Evolutionary conservation across 805 yeast species (phyloP), one percentile per base, ranked within the genome.

Genomic region (Isabelozyma heimii): DNA sequence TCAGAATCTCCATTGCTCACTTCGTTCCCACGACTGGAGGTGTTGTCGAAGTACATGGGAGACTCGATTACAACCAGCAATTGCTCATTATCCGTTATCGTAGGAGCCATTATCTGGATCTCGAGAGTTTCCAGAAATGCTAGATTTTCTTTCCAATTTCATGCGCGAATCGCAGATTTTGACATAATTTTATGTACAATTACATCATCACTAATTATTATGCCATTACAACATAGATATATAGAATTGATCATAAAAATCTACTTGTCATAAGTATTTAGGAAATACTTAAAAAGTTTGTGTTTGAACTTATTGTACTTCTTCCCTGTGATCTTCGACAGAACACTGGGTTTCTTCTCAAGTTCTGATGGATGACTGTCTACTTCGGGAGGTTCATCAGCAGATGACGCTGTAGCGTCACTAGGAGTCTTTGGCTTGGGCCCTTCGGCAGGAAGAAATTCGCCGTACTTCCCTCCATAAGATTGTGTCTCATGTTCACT

Each of bases 281-380:
- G 56, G 46, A 71, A 71, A 45, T 63, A 66, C 52, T 69, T 70
- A 54, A 61, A 61, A 10, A 62, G 45, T 40, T 52, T 61, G 15
- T 52, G 56, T 38, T 55, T 61, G 33, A 62, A 57, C 43, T 55
- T 42, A 24, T 27, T 26, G 7, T 27, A 15, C 37, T 42, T 42
- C 20, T 42, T 42, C 17, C 30, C 30, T 10, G 17, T 12, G 40
- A 17, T 38, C 40, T 38, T 38, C 4, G 40, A 38, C 35, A 30
- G 35, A 30, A 30, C n/a, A 30, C n/a, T 30, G n/a, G 35, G 35
- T 13, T 30, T 30, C 35, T 30, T 17, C 9, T 38, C 40, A 14
- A 17, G 40, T 15, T 38, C 40, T 9, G 40, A 10, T 6, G 24
- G 12, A 17, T 38, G 10, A 9, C 14, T 14, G 4, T 9, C 14